Evolutionary conservation across 768 basidiomycete species (phyloP).

Genomic region (Mycena latifolia): DNA sequence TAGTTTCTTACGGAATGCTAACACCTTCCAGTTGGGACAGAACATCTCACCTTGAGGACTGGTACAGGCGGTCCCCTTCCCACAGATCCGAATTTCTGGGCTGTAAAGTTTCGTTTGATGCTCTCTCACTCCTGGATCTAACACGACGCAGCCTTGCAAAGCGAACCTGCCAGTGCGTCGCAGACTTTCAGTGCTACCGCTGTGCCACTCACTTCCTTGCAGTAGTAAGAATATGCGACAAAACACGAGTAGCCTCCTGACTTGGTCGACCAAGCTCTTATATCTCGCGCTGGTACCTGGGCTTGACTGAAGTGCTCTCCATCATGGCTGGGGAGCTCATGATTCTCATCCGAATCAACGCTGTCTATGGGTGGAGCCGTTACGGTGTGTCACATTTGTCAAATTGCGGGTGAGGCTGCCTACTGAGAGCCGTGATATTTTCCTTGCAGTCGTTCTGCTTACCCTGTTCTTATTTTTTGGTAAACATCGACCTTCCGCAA

Average conservation of each 20-base stretch:
- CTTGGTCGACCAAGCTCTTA: slow-evolving; percentile 16
- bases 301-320: slow-evolving; percentile 21
- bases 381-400: slow-evolving; percentile 11
- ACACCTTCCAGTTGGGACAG: slow-evolving; percentile 14
- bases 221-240: slow-evolving; percentile 16
- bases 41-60: slow-evolving; percentile 11
- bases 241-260: slow-evolving; percentile 15
- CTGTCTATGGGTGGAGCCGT: slow-evolving; percentile 22
- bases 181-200: slow-evolving; percentile 10
- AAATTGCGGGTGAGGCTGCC: slow-evolving; percentile 7
- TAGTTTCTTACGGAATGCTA: slow-evolving; percentile 5
- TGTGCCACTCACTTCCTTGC: slow-evolving; percentile 12
- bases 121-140: slow-evolving; percentile 15
- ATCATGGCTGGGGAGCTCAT: slow-evolving; percentile 22
- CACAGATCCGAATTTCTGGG: slow-evolving; percentile 14
- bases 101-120: slow-evolving; percentile 16
- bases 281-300: slow-evolving; percentile 19
- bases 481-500: slow-evolving; percentile 3
- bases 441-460: slow-evolving; percentile 17
- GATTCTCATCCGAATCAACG: slow-evolving; percentile 21
- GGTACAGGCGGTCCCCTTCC: slow-evolving; percentile 12
- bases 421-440: slow-evolving; percentile 17
- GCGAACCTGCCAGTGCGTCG: slow-evolving; percentile 19
- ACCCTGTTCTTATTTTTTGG: slow-evolving; percentile 22
- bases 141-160: slow-evolving; percentile 12